Evolutionary conservation across 78 protist genomes (phyloP).

Genomic region (Dictyostelium citrinum): DNA sequence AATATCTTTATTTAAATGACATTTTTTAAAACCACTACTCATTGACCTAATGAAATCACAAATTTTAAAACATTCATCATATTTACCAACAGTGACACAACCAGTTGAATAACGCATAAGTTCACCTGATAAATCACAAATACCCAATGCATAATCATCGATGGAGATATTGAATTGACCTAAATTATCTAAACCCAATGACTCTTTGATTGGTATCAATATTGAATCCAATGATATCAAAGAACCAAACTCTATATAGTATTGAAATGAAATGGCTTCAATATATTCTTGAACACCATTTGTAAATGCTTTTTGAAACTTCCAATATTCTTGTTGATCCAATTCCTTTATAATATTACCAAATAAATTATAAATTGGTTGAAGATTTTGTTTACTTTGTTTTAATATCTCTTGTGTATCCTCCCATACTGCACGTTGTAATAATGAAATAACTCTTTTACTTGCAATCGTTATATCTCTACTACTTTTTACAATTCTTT

Average conservation of each 20-base stretch:
- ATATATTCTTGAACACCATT: constrained; percentile 78
- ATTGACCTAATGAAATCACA: constrained; percentile 39
- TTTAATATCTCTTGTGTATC: not conserved
- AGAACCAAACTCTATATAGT: constrained; percentile 19
- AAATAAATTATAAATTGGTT: not conserved
- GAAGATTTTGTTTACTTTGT: constrained; percentile 5
- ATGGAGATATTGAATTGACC: constrained; percentile 25
- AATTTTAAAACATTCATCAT: constrained; percentile 22
- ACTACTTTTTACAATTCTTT: constrained; percentile 62
- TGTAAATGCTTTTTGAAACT: constrained; percentile 52
- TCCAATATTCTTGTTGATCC: constrained; percentile 61
- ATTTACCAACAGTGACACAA: not conserved
- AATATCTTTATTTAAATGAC: constrained; percentile 16
- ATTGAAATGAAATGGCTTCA: constrained; percentile 50
- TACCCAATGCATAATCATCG: constrained; percentile 71
- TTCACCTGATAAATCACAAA: constrained; percentile 75
- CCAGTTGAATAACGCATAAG: constrained; percentile 61
- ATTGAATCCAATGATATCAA: constrained; percentile 37
- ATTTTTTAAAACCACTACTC: not conserved
- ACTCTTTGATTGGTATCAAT: not conserved
- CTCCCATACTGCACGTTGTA: constrained; percentile 46
- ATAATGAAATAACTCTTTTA: constrained; percentile 50
- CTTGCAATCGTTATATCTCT: constrained; percentile 65
- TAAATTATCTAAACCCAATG: not conserved
- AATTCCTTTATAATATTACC: constrained; percentile 43